Base-by-base conservation (phyloP, 1,284 basidiomycete species). In the Volvariella surrecta region DNA sequence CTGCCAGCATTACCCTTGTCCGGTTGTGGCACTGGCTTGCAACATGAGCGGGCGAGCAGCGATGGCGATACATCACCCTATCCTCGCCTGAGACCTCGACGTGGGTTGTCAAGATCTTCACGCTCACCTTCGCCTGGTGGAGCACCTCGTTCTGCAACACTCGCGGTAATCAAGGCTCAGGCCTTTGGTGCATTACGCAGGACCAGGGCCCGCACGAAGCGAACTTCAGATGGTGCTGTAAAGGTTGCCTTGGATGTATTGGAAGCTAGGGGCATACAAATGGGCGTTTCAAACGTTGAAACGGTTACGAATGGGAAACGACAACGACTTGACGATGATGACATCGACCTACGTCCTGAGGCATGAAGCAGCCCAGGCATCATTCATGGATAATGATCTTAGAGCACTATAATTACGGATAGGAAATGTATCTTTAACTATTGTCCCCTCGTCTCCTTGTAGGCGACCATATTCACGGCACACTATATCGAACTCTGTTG, bases 131-230 rank as follows among this genome's bases (percentile, higher is more conserved):
- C 82, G n/a, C 79, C 82, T 18, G 68, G 67, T 42, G 66, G 70
- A 44, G 67, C 75, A 43, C 71, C 75, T 17, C 71, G 87, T 55
- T 86, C 82, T 39, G 81, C 84, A 21, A 89, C 87, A 20, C 73
- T 89, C 39, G 85, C 87, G 40, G 85, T 89, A 46, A 87, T 89
- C 64, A 89, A 89, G 63, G 86, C 86, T 34, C 85, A 89, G 58
- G 81, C 87, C 24, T 89, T 89, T 56, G 87, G 87, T 32, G 84
- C 84, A 13, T 67, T 88, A 52, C 80, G 87, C 42, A 71, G 86
- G 58, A 84, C 85, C 44, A 75, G 86, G 46, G 70, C 78, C 37
- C 71, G 82, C 48, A 72, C 76, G 41, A 88, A 82, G 64, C 81
- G 76, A 59, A 67, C 77, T 22, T 75, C 79, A 19, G 84, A 88